Evolutionary conservation across 176 grass and related monocot genomes (phyloP), one percentile per base, ranked within the genome.

Genomic region (Oryza brachyantha): DNA sequence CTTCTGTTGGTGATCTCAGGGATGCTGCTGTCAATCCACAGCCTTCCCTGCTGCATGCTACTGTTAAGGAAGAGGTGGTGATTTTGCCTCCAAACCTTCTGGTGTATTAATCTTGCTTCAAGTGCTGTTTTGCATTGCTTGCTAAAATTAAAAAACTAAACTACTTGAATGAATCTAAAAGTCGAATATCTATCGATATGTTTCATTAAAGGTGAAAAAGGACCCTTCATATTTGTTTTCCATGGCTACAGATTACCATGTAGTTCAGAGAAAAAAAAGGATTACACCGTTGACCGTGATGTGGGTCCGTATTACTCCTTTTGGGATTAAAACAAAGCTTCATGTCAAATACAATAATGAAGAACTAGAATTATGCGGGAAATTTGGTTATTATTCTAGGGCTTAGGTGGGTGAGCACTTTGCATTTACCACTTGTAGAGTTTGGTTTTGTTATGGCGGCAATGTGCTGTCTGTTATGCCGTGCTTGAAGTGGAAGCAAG

Each of bases 61-160:
- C 61, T 37, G 32, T 79, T 55, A 91, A 97, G 43, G 88, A 58
- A 79, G 34, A 63, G 75, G 66, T 72, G 64, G 40, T 74, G 39
- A 80, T 72, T 42, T n/a, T 46, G 5, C 45, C 16, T 81, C 39
- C 14, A 41, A 85, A 40, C 61, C 8, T 60, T 58, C 21, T 38
- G 9, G 27, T 84, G 19, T 48, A 19, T 14, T 29, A 10, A 37
- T 13, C 48, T 57, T 61, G n/a, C 41, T 63, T 68, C 7, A 39
- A 39, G 4, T 71, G 16, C 26, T 85, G 9, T 29, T 13, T 10
- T 32, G 46, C 43, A 72, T 43, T 14, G 45, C 41, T 2, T 3
- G 29, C 6, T 77, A n/a, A n/a, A n/a, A n/a, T n/a, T n/a, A n/a
- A n/a, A n/a, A n/a, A n/a, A n/a, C n/a, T n/a, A 58, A 67, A 66